Conservation (phyloP, 169 alveolate genomes). For the Plasmodium ovale region DNA sequence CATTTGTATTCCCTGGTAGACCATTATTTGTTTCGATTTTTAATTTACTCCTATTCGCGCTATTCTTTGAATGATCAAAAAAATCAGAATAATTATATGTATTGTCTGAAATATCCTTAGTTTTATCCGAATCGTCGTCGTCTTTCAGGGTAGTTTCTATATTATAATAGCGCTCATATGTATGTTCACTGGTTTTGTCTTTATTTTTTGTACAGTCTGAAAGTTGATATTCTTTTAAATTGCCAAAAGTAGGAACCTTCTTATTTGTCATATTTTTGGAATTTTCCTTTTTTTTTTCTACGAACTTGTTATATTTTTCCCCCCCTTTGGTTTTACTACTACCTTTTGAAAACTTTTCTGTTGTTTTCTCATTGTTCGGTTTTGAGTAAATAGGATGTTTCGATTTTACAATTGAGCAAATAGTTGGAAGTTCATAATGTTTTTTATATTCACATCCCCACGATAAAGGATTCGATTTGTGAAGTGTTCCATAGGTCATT, state of each 20-base stretch:
- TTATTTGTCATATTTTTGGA: background rate
- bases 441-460: slow-evolving; percentile 71
- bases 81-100: slow-evolving; percentile 26
- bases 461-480: slow-evolving; percentile 60
- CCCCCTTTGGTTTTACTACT: background rate
- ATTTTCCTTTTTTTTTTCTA: background rate
- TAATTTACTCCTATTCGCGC: too few species aligned
- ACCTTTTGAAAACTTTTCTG: background rate
- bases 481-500: slow-evolving; percentile 73
- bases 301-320: slow-evolving; percentile 1
- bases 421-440: slow-evolving; percentile 77
- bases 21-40: background rate
- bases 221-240: slow-evolving; percentile 28
- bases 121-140: slow-evolving; percentile 16
- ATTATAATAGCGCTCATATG: background rate
- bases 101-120: slow-evolving; percentile 18
- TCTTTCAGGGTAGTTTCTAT: slow-evolving; percentile 21
- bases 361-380: slow-evolving; percentile 31
- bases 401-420: slow-evolving; percentile 77
- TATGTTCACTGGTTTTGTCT: background rate
- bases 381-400: slow-evolving; percentile 73
- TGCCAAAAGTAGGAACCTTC: slow-evolving; percentile 72
- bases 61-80: slow-evolving; percentile 1
- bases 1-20: background rate
- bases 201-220: background rate